A percentile compares a stretch with the other conserved stretches of the same genome.
These are phyloP conservation scores for Sistotremastrum niveocremeum DNA, from an alignment of 768 basidiomycete genomes.

Conservation along the genomic window DNA sequence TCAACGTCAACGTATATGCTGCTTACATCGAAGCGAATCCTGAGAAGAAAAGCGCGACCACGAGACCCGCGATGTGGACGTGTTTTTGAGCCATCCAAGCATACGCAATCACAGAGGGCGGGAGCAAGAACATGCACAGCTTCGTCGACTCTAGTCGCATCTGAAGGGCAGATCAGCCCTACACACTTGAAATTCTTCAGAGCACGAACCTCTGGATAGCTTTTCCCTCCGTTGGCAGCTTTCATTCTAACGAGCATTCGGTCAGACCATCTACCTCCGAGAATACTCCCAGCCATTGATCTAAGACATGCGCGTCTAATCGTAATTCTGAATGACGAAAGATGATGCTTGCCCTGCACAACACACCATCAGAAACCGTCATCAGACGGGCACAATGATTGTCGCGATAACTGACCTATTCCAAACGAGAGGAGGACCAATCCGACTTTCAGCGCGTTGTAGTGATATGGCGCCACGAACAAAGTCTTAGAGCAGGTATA, in stretches of 20 bases:
- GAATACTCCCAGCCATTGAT: conserved; percentile 35
- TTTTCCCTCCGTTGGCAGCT: conserved; percentile 28
- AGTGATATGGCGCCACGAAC: conserved; percentile 40
- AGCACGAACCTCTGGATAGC: conserved; percentile 48
- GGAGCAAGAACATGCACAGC: conserved; percentile 38
- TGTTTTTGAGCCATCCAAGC: conserved; percentile 62
- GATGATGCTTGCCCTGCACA: conserved; percentile 4
- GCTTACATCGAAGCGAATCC: conserved; percentile 68
- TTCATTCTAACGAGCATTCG: conserved; percentile 29
- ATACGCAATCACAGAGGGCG: conserved; percentile 50
- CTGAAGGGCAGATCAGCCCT: conserved; percentile 19
- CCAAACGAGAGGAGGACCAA: conserved; percentile 68
- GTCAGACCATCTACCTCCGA: conserved; percentile 51
- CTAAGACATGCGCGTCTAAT: conserved; percentile 18
- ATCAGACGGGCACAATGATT: conserved; percentile 20
- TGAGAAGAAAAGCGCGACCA: conserved; percentile 55
- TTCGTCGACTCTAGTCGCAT: conserved; percentile 60
- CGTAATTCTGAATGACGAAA: neutral
- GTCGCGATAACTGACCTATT: conserved; percentile 28
- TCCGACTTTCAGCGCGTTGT: conserved; percentile 57
- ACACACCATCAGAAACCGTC: conserved; percentile 25
- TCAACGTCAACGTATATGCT: neutral
- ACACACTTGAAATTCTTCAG: too few relatives aligned
- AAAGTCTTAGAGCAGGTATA: conserved; percentile 71
- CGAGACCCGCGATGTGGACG: conserved; percentile 51